Conservation (phyloP, 2,329 filamentous ascomycete species). For the Cryphonectria parasitica region DNA sequence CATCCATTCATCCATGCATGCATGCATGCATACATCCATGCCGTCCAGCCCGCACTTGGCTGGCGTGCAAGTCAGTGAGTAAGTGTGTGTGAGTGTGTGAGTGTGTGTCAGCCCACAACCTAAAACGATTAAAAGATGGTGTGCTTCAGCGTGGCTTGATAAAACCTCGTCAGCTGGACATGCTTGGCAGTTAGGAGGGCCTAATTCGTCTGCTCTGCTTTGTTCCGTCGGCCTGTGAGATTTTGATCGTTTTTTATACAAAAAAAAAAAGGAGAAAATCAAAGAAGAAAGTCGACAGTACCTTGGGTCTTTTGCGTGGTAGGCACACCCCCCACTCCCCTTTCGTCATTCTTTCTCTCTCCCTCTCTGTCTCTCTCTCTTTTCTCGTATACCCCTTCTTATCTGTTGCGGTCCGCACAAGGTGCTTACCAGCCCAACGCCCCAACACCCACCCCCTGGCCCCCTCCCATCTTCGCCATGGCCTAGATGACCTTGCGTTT, state of each 20-base stretch:
- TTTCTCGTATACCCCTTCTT: not conserved
- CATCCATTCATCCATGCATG: not conserved
- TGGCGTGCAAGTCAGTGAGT: not conserved
- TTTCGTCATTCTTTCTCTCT: not conserved
- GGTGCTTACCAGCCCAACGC: not conserved
- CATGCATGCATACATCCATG: no score
- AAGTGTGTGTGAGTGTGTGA: not conserved
- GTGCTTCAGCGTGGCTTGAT: constrained; percentile 12
- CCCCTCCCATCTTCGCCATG: not conserved
- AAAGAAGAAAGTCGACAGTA: not conserved
- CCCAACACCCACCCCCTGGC: not conserved
- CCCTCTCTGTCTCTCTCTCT: not conserved
- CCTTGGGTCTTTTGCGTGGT: not conserved
- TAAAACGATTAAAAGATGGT: not conserved
- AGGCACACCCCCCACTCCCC: not conserved
- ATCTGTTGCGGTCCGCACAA: not conserved
- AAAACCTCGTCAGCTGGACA: constrained; percentile 3
- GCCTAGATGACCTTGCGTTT: not conserved
- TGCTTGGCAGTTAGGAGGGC: not conserved
- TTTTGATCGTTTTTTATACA: not conserved
- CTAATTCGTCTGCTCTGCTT: not conserved
- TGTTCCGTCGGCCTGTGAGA: not conserved
- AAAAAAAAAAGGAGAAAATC: not conserved
- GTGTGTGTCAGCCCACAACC: constrained; percentile 1
- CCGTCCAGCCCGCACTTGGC: not conserved